Conservation (phyloP, 202 grass and related monocot species). For the Zizania palustris region DNA sequence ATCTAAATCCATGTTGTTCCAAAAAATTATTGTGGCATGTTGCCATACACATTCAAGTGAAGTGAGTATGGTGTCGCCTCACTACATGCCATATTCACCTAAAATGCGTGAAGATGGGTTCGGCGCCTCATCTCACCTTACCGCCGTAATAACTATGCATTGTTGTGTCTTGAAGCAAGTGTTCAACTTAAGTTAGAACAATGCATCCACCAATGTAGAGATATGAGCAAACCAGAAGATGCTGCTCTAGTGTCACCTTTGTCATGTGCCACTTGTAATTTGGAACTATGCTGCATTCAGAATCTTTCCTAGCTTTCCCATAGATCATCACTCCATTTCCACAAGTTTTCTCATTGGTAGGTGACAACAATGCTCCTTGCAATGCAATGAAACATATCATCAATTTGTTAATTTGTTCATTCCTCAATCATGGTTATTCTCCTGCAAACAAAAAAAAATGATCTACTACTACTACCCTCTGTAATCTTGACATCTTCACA, state of each 20-base stretch:
- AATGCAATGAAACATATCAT: constrained; percentile 16
- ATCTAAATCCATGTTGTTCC: no score
- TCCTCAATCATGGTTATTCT: neutral
- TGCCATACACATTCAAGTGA: no score
- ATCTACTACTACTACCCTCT: neutral
- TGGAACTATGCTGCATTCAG: constrained; percentile 51
- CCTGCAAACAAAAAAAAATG: neutral
- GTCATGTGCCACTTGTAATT: constrained; percentile 54
- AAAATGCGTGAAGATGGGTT: no score
- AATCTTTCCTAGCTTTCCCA: constrained; percentile 47
- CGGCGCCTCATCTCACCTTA: no score
- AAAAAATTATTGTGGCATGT: no score
- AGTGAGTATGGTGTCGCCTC: no score
- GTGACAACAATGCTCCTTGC: constrained; percentile 39
- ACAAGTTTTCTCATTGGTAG: constrained; percentile 28
- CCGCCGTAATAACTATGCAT: no score
- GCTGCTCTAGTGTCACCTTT: constrained; percentile 42
- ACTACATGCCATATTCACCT: no score
- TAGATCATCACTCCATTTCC: constrained; percentile 37
- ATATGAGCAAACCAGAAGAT: constrained; percentile 53
- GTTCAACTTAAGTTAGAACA: constrained; percentile 26
- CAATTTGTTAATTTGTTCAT: constrained; percentile 14
- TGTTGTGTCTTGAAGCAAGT: neutral
- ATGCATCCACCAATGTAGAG: constrained; percentile 51
- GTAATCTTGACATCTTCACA: neutral